Percentiles rank a stretch among this genome's conserved stretches.
Conservation (phyloP, 306 rosid species). For the Vigna unguiculata region DNA sequence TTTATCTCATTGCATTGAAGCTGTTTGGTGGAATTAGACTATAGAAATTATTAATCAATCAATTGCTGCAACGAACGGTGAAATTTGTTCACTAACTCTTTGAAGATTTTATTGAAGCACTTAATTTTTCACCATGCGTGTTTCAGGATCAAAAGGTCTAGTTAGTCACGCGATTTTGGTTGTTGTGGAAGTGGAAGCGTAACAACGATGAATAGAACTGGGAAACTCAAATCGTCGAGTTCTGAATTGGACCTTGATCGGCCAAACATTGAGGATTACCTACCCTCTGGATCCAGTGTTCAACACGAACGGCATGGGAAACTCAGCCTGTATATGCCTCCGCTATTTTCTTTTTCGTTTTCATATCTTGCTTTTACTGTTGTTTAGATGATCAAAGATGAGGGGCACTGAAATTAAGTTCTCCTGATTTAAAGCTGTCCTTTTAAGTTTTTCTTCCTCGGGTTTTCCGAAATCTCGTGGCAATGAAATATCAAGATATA, state of each 20-base stretch:
- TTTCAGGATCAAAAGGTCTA: background rate
- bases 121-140: background rate
- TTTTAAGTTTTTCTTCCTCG: background rate
- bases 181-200: conserved; percentile 24
- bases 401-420: background rate
- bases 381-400: background rate
- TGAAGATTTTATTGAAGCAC: background rate
- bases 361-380: background rate
- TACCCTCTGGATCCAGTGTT: conserved; percentile 78
- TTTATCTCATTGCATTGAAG: conserved; percentile 14
- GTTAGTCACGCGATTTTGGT: background rate
- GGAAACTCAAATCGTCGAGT: conserved; percentile 56
- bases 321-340: conserved; percentile 63
- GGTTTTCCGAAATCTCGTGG: background rate
- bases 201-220: conserved; percentile 40
- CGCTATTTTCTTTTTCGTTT: background rate
- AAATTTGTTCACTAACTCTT: background rate
- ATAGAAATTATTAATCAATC: background rate
- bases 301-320: conserved; percentile 74
- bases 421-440: background rate
- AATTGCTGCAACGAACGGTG: background rate
- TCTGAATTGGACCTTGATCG: conserved; percentile 86
- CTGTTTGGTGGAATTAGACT: background rate
- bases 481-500: background rate
- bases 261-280: conserved; percentile 89